phyloP scores from a whole-genome alignment of 2,329 filamentous ascomycete genomes.

The Chlorencoelia australis region DNA sequence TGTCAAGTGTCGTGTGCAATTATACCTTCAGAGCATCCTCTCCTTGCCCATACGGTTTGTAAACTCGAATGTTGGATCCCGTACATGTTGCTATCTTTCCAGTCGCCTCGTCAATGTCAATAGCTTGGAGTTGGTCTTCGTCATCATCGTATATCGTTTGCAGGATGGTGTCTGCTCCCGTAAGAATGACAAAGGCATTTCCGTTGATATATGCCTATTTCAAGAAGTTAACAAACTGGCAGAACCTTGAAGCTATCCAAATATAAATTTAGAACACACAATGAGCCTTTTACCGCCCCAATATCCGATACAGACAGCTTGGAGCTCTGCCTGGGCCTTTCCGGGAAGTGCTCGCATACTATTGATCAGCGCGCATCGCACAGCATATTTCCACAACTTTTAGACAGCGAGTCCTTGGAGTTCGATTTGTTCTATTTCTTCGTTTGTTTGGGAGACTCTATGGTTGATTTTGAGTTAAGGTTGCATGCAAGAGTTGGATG shows the following conservation, averaged over 20 bases:
- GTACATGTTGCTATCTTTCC: slow-evolving; percentile 79
- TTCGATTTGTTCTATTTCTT: too few relatives aligned
- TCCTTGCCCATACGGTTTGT: slow-evolving; percentile 61
- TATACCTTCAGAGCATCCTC: slow-evolving; percentile 66
- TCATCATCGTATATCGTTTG: slow-evolving; percentile 89
- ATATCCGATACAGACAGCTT: slow-evolving; percentile 63
- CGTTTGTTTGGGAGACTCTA: too few relatives aligned
- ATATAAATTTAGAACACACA: slow-evolving; percentile 37
- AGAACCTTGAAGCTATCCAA: neutral
- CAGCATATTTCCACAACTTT: slow-evolving; percentile 6
- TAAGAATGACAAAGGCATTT: slow-evolving; percentile 75
- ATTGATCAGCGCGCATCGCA: slow-evolving; percentile 17
- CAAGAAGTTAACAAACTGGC: slow-evolving; percentile 7
- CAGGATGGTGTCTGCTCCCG: slow-evolving; percentile 61
- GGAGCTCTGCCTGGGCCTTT: slow-evolving; percentile 66
- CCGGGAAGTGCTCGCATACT: slow-evolving; percentile 73
- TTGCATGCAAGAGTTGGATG: too few relatives aligned
- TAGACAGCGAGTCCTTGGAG: too few relatives aligned
- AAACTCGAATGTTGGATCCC: slow-evolving; percentile 58
- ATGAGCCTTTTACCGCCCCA: slow-evolving; percentile 66
- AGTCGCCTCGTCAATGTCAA: slow-evolving; percentile 69
- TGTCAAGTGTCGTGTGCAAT: slow-evolving; percentile 7
- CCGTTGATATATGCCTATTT: slow-evolving; percentile 78
- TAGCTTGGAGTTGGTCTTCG: slow-evolving; percentile 51
- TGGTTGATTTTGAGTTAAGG: too few relatives aligned